These are phyloP conservation scores for Kodamaea neixiangensis DNA, from an alignment of 805 yeast genomes.

Conservation along the genomic window DNA sequence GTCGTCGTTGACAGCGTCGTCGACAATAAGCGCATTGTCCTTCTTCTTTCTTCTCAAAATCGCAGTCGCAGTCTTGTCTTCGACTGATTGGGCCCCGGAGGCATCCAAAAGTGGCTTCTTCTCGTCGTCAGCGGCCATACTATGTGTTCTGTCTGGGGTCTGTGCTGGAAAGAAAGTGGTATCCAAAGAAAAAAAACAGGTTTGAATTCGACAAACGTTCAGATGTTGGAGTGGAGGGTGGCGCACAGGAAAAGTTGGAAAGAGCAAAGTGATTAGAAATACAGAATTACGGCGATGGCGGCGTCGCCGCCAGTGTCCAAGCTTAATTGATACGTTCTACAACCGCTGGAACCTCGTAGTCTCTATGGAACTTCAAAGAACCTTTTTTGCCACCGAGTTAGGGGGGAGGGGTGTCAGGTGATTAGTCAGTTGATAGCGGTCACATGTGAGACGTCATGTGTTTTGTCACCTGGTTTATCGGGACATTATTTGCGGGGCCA, in stretches of 20 bases:
- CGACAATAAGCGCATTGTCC: constrained; percentile 91
- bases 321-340: not conserved
- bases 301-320: too few relatives aligned
- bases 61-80: constrained; percentile 89
- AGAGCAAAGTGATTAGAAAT: not conserved
- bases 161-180: constrained; percentile 6
- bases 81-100: constrained; percentile 63
- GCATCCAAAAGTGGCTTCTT: constrained; percentile 50
- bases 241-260: not conserved
- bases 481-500: not conserved
- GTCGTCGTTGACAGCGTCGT: constrained; percentile 96
- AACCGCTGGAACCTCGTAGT: not conserved
- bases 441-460: not conserved
- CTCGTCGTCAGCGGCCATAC: constrained; percentile 26
- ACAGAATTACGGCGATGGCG: too few relatives aligned
- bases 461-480: not conserved
- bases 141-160: not conserved
- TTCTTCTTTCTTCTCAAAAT: constrained; percentile 96
- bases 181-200: not conserved
- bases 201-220: not conserved
- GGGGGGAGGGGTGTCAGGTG: not conserved
- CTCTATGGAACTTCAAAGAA: constrained; percentile 4
- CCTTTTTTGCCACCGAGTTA: constrained; percentile 7
- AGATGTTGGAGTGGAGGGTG: not conserved
- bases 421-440: too few relatives aligned